Evolutionary conservation across 345 rosid species (phyloP).

Genomic region (Physaria fendleri): DNA sequence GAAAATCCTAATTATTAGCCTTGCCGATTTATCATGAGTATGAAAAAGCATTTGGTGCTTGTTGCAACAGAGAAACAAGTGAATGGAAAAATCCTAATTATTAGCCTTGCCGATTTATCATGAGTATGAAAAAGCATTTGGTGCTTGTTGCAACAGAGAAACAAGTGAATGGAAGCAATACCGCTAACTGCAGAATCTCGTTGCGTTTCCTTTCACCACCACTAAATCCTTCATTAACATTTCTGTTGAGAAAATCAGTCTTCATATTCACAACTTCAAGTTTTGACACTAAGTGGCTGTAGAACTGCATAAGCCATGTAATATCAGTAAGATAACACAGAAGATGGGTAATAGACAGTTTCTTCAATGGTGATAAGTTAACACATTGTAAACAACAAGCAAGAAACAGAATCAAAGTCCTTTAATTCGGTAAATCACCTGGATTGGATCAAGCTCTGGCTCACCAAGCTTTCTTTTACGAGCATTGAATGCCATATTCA

Average conservation of each 20-base stretch:
- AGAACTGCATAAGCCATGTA: slow-evolving; percentile 60
- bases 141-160: slow-evolving; percentile 3
- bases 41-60: neutral
- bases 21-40: neutral
- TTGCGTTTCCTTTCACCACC: slow-evolving; percentile 98
- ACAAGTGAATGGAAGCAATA: slow-evolving; percentile 18
- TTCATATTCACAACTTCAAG: slow-evolving; percentile 84
- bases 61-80: neutral
- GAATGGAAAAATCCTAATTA: neutral
- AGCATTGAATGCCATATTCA: slow-evolving; percentile 94
- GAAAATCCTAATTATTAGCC: neutral
- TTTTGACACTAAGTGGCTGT: slow-evolving; percentile 62
- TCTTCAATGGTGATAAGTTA: neutral
- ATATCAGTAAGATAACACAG: slow-evolving; percentile 6
- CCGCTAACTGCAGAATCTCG: slow-evolving; percentile 94
- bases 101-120: neutral
- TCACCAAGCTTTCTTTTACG: slow-evolving; percentile 62
- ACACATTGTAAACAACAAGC: neutral
- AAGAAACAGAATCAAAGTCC: neutral
- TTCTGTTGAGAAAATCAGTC: slow-evolving; percentile 84
- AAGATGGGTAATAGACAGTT: neutral
- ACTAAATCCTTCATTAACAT: slow-evolving; percentile 98
- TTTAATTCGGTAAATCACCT: slow-evolving; percentile 35
- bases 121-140: no score
- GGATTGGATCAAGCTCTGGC: slow-evolving; percentile 85